phyloP scores from a whole-genome alignment of 108 stramenopile genomes.

The Cyclostephanos invisitatus region DNA sequence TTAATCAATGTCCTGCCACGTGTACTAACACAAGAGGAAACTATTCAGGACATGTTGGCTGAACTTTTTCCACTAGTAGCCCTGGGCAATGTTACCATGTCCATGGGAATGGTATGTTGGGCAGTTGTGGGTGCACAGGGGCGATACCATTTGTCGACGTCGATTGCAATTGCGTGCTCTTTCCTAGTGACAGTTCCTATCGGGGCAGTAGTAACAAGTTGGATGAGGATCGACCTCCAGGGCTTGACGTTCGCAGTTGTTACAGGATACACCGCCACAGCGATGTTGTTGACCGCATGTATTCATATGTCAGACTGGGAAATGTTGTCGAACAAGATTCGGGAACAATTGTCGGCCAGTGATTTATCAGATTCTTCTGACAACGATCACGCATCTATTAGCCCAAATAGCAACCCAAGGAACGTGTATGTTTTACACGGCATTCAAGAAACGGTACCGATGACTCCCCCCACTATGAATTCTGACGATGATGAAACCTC shows the following conservation, averaged over 20 bases:
- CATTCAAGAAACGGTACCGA: too few relatives aligned
- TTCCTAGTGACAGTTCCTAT: constrained; percentile 65
- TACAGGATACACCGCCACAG: constrained; percentile 51
- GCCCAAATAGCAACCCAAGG: not conserved
- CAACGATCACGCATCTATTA: constrained; percentile 11
- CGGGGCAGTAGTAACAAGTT: constrained; percentile 45
- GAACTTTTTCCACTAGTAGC: constrained; percentile 26
- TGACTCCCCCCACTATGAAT: too few relatives aligned
- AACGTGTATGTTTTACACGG: too few relatives aligned
- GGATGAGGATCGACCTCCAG: constrained; percentile 40
- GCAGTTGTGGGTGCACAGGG: constrained; percentile 69
- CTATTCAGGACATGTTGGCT: constrained; percentile 62
- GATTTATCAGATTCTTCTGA: constrained; percentile 15
- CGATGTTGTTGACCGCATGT: constrained; percentile 35
- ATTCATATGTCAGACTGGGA: constrained; percentile 60
- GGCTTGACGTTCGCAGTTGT: constrained; percentile 49
- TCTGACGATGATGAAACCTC: too few relatives aligned
- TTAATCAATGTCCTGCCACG: constrained; percentile 43
- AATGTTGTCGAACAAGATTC: constrained; percentile 35
- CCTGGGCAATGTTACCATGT: constrained; percentile 55
- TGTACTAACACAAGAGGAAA: constrained; percentile 54
- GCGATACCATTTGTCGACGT: constrained; percentile 57
- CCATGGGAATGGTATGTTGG: constrained; percentile 63
- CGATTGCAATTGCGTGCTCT: constrained; percentile 48
- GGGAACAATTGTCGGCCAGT: constrained; percentile 10